These are phyloP conservation scores for Suhomyces coccinellae DNA, from an alignment of 1,139 yeast species.

Conservation along the genomic window DNA sequence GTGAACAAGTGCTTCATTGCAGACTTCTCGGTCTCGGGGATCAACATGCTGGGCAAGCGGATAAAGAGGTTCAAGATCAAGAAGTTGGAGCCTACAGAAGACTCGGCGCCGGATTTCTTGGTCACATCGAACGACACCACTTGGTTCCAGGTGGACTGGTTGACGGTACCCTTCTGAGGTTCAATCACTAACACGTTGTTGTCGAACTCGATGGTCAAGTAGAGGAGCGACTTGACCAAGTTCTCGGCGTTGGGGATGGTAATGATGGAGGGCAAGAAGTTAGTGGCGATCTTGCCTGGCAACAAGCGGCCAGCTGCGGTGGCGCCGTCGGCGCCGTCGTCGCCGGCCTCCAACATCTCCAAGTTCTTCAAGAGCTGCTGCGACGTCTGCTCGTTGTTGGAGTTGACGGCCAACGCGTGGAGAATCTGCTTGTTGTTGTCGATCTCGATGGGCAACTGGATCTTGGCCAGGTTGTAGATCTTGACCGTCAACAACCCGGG, in stretches of 20 bases:
- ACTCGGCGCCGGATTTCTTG: slow-evolving; percentile 31
- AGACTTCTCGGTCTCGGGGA: slow-evolving; percentile 45
- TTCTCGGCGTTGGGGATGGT: slow-evolving; percentile 54
- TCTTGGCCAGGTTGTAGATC: slow-evolving; percentile 59
- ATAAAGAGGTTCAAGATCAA: slow-evolving; percentile 72
- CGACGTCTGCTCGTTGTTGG: slow-evolving; percentile 42
- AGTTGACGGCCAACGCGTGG: slow-evolving; percentile 51
- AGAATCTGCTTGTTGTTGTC: slow-evolving; percentile 54
- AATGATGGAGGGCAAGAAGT: slow-evolving; percentile 65
- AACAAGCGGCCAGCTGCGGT: slow-evolving; percentile 23
- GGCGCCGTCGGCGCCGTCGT: slow-evolving; percentile 4
- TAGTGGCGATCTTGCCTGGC: slow-evolving; percentile 38
- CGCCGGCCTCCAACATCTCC: slow-evolving; percentile 24
- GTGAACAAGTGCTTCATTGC: slow-evolving; percentile 31
- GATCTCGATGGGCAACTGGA: slow-evolving; percentile 62
- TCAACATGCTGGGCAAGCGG: slow-evolving; percentile 67
- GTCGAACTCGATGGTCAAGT: slow-evolving; percentile 74
- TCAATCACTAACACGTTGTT: slow-evolving; percentile 83
- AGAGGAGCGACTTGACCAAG: slow-evolving; percentile 57
- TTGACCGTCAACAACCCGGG: slow-evolving; percentile 77
- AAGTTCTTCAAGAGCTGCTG: slow-evolving; percentile 37
- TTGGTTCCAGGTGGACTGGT: slow-evolving; percentile 67
- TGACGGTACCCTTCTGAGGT: slow-evolving; percentile 68
- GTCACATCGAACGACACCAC: slow-evolving; percentile 92
- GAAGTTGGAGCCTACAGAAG: slow-evolving; percentile 39